Percentiles rank a stretch among this genome's conserved stretches.
Conservation (phyloP, 306 rosid species). For the Arachis stenosperma region DNA sequence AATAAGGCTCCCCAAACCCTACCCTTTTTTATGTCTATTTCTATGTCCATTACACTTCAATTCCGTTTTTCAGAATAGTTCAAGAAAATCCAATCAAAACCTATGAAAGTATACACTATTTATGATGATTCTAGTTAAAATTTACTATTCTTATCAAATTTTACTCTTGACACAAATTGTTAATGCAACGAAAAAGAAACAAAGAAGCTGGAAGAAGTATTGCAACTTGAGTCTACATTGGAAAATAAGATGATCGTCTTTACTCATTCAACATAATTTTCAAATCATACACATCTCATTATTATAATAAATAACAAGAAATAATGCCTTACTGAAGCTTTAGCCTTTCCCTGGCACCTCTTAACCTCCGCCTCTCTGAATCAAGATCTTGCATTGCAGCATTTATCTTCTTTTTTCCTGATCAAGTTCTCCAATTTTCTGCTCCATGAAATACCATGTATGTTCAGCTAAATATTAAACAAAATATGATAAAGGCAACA, state of each 20-base stretch:
- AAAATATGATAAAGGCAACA: slow-evolving; percentile 31
- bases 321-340: slow-evolving; percentile 75
- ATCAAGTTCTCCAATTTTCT: slow-evolving; percentile 81
- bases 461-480: slow-evolving; percentile 35
- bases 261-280: not conserved
- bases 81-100: slow-evolving; percentile 10
- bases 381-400: slow-evolving; percentile 86
- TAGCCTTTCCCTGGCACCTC: slow-evolving; percentile 89
- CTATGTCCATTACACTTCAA: too few relatives aligned
- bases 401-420: slow-evolving; percentile 68
- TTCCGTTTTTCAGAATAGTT: not conserved
- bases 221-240: too few relatives aligned
- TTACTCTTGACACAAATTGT: not conserved
- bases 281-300: slow-evolving; percentile 22
- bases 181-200: slow-evolving; percentile 2
- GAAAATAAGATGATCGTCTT: not conserved
- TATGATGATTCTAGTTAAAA: slow-evolving; percentile 13
- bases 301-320: slow-evolving; percentile 35
- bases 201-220: slow-evolving; percentile 5
- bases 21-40: too few relatives aligned
- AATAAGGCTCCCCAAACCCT: too few relatives aligned
- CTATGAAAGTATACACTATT: not conserved
- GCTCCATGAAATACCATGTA: slow-evolving; percentile 48
- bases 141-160: not conserved
- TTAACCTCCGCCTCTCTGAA: slow-evolving; percentile 80